Base-by-base conservation (phyloP, 805 yeast genomes). In the Zygosaccharomyces rouxii region DNA sequence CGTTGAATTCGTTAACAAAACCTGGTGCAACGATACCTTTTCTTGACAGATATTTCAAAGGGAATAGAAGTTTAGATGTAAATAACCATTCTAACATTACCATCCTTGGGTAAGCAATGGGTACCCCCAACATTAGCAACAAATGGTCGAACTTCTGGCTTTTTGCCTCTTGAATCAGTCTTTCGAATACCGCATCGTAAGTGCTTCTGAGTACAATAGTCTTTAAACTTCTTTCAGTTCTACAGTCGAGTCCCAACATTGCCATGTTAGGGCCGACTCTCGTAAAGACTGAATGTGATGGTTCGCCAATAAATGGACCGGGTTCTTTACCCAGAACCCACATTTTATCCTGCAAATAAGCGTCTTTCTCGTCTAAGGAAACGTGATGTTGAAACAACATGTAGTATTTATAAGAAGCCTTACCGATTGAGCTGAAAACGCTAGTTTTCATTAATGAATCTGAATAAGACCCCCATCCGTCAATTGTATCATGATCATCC, bases 401-500 rank as follows among this genome's bases (percentile, higher is more conserved):
- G 67, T 94, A 92, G 68, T 85, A 90, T 61, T 82, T 82, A 72
- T 80, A 88, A 1, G 98, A 97, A 10, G 79, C 69, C 51, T 76
- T 76, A 7, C 98, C 98, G 28, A 92, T 76, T 10, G 83, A 79
- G 48, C 68, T 64, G 63, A 92, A 87, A 7, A 87, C 77, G 1
- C 80, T 81, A 35, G 81, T 78, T 2, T 59, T 58, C 96, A 89
- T 89, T 29, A 96, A 87, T 1, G 67, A 48, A 55, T 89, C 86
- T 42, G 75, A 73, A 66, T 92, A 92, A 0, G 96, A 86, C 2
- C 98, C 99, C 69, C 81, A 92, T 2, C 98, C 99, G 63, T 92
- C 99, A 56, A 94, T 90, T 45, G 92, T 87, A 66, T 94, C 98
- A 68, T 92, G 99, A 66, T 92, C 99, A 66, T 92, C 99, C 69